These are phyloP conservation scores for Ganoderma lucidum DNA, from an alignment of 1,284 basidiomycete species.

Conservation along the genomic window DNA sequence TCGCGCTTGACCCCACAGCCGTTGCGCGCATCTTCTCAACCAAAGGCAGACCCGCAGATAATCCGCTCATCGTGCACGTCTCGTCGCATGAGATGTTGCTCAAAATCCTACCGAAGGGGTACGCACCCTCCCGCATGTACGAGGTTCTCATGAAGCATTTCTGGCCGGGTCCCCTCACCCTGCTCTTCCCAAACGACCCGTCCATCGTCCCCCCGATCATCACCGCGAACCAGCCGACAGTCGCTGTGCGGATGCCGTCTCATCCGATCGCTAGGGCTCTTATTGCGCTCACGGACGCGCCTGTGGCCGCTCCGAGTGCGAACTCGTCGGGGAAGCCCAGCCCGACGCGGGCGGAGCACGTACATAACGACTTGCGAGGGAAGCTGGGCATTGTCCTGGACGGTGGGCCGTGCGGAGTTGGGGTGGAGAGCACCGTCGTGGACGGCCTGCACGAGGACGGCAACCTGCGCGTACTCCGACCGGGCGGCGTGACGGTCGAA, in stretches of 20 bases:
- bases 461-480: conserved; percentile 84
- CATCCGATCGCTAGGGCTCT: conserved; percentile 93
- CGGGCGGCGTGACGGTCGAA: conserved; percentile 94
- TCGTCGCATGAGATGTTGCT: conserved; percentile 86
- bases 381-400: conserved; percentile 87
- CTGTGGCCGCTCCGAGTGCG: conserved; percentile 95
- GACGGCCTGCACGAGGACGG: conserved; percentile 83
- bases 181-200: conserved; percentile 85
- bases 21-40: conserved; percentile 84
- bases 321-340: conserved; percentile 95
- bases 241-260: conserved; percentile 94
- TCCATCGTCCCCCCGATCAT: conserved; percentile 67
- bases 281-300: conserved; percentile 78
- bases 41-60: conserved; percentile 95
- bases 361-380: conserved; percentile 80
- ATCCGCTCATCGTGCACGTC: conserved; percentile 98
- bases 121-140: conserved; percentile 71
- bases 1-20: conserved; percentile 77
- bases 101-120: conserved; percentile 72
- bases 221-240: conserved; percentile 84
- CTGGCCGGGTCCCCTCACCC: conserved; percentile 95
- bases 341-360: conserved; percentile 93
- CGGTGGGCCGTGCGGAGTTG: conserved; percentile 91
- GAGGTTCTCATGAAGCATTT: conserved; percentile 80
- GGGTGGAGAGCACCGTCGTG: conserved; percentile 96